phyloP scores from a whole-genome alignment of 495 filamentous ascomycete species.

The Xylaria flabelliformis region DNA sequence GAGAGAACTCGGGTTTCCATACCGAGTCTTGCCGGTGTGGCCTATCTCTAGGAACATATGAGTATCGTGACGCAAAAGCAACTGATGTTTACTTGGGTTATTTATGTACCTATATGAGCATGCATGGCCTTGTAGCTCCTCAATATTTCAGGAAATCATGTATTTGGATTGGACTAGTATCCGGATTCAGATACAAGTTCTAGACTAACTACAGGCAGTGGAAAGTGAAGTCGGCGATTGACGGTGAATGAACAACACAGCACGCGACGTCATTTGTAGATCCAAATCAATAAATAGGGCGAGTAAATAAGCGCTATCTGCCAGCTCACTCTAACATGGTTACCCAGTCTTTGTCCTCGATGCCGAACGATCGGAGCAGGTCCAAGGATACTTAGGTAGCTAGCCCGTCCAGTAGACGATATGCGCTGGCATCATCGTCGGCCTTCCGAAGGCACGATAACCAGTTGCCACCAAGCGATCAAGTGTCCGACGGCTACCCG shows the following conservation, averaged over 20 bases:
- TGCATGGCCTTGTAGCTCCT: neutral
- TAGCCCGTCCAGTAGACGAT: too few relatives aligned
- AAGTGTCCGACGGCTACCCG: neutral
- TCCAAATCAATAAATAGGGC: neutral
- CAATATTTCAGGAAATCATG: neutral
- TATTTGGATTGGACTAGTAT: conserved; percentile 48
- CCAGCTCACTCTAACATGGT: neutral
- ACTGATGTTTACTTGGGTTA: neutral
- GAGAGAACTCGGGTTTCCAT: conserved; percentile 7
- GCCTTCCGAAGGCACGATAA: neutral
- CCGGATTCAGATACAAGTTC: conserved; percentile 61
- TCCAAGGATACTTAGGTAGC: neutral
- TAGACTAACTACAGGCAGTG: neutral
- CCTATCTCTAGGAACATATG: neutral
- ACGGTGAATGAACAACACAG: neutral
- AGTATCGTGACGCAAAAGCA: neutral
- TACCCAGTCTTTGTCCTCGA: neutral
- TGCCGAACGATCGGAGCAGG: neutral
- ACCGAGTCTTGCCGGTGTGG: conserved; percentile 4
- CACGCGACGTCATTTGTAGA: conserved; percentile 14
- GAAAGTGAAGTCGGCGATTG: neutral
- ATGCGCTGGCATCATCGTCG: conserved; percentile 7
- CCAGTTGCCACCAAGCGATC: neutral
- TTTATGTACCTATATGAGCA: neutral
- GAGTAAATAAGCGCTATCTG: conserved; percentile 1